Evolutionary conservation across 2,329 filamentous ascomycete genomes (phyloP), one percentile per base, ranked within the genome.

Genomic region (Fusarium multiceps): DNA sequence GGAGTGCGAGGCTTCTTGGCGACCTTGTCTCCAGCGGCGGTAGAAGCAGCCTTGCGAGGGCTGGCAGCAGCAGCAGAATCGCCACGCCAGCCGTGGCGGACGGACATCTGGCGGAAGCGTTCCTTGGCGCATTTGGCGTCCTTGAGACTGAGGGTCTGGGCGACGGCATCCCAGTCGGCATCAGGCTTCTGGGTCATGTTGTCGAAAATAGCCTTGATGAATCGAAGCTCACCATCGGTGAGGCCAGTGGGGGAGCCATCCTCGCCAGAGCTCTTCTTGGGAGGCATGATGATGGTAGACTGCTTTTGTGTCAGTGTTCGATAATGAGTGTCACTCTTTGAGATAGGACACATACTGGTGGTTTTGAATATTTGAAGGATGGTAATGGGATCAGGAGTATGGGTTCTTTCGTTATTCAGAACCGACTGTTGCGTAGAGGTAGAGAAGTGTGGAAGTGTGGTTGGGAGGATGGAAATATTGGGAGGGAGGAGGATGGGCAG

Each of bases 41-140:
- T 49, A 20, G 69, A 51, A 27, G 74, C 27, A 12, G 20, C 30
- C 73, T 81, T 82, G 55, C 76, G 73, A 23, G 80, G 76, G 43
- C 71, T 75, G 2, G 56, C 23, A 14, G 25, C 27, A 11, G 55
- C 27, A 13, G 57, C 51, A 11, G 66, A 47, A 56, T 65, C 48
- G 67, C 74, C 75, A 41, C 78, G 77, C 82, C 82, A 83, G 55
- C 76, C 77, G 60, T 82, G 81, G 21, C 79, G 79, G 60, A 79
- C 74, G 16, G 78, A 78, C 73, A 83, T 80, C 56, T 80, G 76
- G 10, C 80, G 78, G 73, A 82, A 82, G 32, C 80, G 80, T 62
- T 82, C 78, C 55, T 80, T 81, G 62, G 81, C 81, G 60, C 80
- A 82, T 50, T 80, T 82, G 53, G 75, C 79, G 50, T 82, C 78